Conservation (phyloP, 139 green algal species). For the Pseudopediastrum boryanum region DNA sequence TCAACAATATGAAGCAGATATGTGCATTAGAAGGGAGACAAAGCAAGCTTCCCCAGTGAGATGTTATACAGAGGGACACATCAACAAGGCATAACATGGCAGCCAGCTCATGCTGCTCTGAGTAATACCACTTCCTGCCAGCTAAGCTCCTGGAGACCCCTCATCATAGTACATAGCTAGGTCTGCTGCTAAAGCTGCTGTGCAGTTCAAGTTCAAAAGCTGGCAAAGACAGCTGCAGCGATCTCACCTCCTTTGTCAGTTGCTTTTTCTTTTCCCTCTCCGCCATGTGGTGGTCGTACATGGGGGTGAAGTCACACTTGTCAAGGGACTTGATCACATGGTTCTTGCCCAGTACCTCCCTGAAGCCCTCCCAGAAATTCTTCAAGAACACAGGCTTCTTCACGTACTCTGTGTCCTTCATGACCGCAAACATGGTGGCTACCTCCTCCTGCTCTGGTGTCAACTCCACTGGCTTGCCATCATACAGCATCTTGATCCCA, state of each 20-base stretch:
- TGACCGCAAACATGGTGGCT: constrained; percentile 95
- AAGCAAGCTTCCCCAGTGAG: too few species aligned
- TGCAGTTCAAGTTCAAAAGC: not conserved
- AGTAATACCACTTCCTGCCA: too few species aligned
- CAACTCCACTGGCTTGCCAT: constrained; percentile 89
- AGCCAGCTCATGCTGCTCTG: too few species aligned
- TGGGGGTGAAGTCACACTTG: constrained; percentile 97
- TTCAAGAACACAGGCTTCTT: constrained; percentile 87
- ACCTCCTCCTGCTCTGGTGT: constrained; percentile 90
- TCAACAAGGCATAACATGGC: too few species aligned
- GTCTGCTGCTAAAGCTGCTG: not conserved
- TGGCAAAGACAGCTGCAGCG: constrained; percentile 5
- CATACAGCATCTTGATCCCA: constrained; percentile 97
- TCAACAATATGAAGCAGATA: too few species aligned
- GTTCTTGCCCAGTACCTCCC: constrained; percentile 79
- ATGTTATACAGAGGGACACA: too few species aligned
- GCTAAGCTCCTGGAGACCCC: not conserved
- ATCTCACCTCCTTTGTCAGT: constrained; percentile 86
- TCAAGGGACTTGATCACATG: constrained; percentile 89
- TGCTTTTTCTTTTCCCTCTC: constrained; percentile 93
- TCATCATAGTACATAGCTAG: not conserved
- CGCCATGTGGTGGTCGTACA: constrained; percentile 87
- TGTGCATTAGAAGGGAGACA: too few species aligned
- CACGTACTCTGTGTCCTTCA: constrained; percentile 98
- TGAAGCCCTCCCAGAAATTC: constrained; percentile 98